Evolutionary conservation across 495 filamentous ascomycete genomes (phyloP).

Genomic region (Entonaema liquescens): DNA sequence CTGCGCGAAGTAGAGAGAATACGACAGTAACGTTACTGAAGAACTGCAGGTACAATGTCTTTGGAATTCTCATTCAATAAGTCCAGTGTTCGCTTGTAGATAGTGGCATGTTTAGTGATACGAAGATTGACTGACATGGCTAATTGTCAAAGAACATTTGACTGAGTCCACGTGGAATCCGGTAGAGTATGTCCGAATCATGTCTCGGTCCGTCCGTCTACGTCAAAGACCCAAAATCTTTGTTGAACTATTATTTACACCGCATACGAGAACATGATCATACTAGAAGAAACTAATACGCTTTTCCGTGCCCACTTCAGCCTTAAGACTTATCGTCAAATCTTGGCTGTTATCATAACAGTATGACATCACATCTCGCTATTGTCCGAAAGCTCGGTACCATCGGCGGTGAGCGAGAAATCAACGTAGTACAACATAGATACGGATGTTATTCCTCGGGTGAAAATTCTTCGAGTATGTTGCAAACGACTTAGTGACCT

Average conservation of each 20-base stretch:
- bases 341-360: not conserved
- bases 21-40: slow-evolving; percentile 36
- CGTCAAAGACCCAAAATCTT: not conserved
- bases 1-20: slow-evolving; percentile 11
- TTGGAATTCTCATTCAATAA: not conserved
- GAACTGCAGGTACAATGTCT: not conserved
- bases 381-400: not conserved
- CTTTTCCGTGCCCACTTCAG: not conserved
- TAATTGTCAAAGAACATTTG: not conserved
- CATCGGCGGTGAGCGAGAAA: not conserved
- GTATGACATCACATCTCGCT: not conserved
- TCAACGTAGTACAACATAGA: not conserved
- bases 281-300: not conserved
- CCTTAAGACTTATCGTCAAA: not conserved
- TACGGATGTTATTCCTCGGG: not conserved
- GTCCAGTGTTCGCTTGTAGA: not conserved
- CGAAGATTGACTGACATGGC: not conserved
- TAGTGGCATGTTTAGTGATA: too few species aligned
- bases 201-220: slow-evolving; percentile 8
- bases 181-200: slow-evolving; percentile 4
- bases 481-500: too few species aligned
- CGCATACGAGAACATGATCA: not conserved
- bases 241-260: not conserved
- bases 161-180: not conserved
- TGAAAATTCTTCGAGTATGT: too few species aligned